Base-by-base conservation (phyloP, 1,284 basidiomycete genomes). In the Phaffia rhodozyma region DNA sequence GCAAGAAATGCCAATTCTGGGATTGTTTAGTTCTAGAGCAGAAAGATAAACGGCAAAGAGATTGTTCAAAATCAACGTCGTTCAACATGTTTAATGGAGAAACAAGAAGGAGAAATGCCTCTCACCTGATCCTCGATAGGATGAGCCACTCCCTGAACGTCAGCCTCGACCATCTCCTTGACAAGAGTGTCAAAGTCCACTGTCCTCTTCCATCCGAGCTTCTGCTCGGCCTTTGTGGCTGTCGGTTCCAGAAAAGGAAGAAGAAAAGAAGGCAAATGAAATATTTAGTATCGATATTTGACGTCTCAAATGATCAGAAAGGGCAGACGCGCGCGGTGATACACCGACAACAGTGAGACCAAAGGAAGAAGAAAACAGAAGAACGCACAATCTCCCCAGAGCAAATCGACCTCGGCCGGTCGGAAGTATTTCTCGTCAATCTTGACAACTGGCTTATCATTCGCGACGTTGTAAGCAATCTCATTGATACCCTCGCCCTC, bases 191-290 rank as follows among this genome's bases (percentile, higher is more conserved):
- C 83, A 72, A 93, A 94, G 69, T 82, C 79, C 62, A 89, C 84
- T 69, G 83, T 79, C 68, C 91, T 85, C 75, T 85, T 89, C 91
- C 91, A 94, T 13, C 88, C 88, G 52, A 93, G 83, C 57, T 84
- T 61, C 58, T 80, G 81, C 74, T 92, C 88, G 0, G 91, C 91
- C 77, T 94, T 93, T 7, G 38, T 43, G 13, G 38, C 38, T 43
- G 13, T 11, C 16, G 38, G 5, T 7, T 16, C 5, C 6, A 43
- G 38, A 11, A 43, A 43, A 43, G 55, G 83, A 79, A 7, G 20
- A 89, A 20, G 62, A 85, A 81, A 54, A 91, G 80, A 60, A 91
- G 81, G 0, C 87, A 89, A 55, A 29, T 47, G 53, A 63, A 5
- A 30, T 21, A 61, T 51, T 5, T 34, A 34, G 32, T 34, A 9